Base-by-base conservation (phyloP, 352 stramenopile species). In the Globisporangium spinosum region DNA sequence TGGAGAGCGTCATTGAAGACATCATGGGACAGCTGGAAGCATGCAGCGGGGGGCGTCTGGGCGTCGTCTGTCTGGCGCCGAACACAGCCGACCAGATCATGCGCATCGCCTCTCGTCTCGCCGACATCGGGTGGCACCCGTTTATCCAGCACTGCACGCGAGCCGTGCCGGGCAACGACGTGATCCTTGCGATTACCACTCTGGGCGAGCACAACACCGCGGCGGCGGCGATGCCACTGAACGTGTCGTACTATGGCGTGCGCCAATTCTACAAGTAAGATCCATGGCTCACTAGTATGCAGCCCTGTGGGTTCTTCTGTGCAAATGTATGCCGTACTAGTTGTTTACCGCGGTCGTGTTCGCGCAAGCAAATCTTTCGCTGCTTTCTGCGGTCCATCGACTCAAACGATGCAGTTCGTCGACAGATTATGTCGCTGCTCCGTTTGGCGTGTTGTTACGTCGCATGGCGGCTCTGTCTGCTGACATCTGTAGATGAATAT, bases 391-490 rank as follows among this genome's bases (percentile, higher is more conserved):
- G 38, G 38, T 20, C 13, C 38, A 43, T 17, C 10, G 12, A 56
- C 49, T n/a, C 49, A 56, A 12, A 17, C 53, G 15, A 59, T 10
- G 4, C 29, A 20, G 29, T 60, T 60, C 55, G 55, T 60, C 55
- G 55, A 60, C 55, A 60, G 27, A 38, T 59, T 40, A 32, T 32
- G 7, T 40, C 25, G 25, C 27, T 32, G 54, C 27, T 40, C 32
- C 12, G 3, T 60, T 60, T 34, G 17, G 29, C 55, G 55, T 60
- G 55, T 60, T 45, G 55, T 60, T 60, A 17, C 55, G 27, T 60
- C 8, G 53, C 15, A n/a, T n/a, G 40, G 40, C 40, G 6, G 15
- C 8, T 49, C 40, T 60, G 17, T 45, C 17, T 60, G 55, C 53
- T 35, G 51, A 22, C 4, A 25, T 35, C 27, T 59, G 27, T 40